Evolutionary conservation across 2,329 filamentous ascomycete genomes (phyloP).

Genomic region (Mycosphaerella arachidis): DNA sequence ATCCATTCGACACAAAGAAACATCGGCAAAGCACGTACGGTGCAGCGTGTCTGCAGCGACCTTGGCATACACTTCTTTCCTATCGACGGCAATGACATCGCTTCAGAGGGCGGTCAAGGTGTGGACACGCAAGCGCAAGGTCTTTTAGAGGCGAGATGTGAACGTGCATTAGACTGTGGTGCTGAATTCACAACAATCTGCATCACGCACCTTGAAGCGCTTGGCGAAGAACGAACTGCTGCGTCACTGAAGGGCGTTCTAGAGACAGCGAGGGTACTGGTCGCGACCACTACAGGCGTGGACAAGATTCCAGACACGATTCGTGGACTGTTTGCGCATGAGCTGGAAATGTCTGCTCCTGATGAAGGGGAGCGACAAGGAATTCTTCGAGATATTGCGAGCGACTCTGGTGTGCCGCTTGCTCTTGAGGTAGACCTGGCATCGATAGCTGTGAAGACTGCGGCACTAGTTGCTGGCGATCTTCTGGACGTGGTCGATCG

Average conservation of each 20-base stretch:
- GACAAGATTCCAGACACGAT: slow-evolving; percentile 91
- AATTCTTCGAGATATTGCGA: slow-evolving; percentile 73
- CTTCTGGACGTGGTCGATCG: slow-evolving; percentile 91
- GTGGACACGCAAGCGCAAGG: slow-evolving; percentile 93
- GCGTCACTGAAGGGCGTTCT: slow-evolving; percentile 79
- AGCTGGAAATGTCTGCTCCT: slow-evolving; percentile 87
- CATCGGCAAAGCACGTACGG: slow-evolving; percentile 84
- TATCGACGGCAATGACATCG: slow-evolving; percentile 88
- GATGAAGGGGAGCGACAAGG: slow-evolving; percentile 89
- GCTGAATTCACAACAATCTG: slow-evolving; percentile 76
- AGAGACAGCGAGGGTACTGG: slow-evolving; percentile 71
- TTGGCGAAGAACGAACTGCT: slow-evolving; percentile 87
- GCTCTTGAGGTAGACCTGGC: slow-evolving; percentile 79
- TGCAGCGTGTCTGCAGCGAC: slow-evolving; percentile 73
- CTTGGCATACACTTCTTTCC: slow-evolving; percentile 84
- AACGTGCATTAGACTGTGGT: slow-evolving; percentile 84
- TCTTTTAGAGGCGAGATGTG: slow-evolving; percentile 79
- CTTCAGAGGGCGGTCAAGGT: slow-evolving; percentile 84
- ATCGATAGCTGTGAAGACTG: slow-evolving; percentile 87
- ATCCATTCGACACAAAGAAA: slow-evolving; percentile 87
- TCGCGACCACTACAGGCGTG: slow-evolving; percentile 91
- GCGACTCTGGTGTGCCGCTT: slow-evolving; percentile 69
- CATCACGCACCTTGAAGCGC: slow-evolving; percentile 83
- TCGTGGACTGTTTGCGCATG: slow-evolving; percentile 87
- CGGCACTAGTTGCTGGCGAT: slow-evolving; percentile 85